These are phyloP conservation scores for Haplographium delicatum DNA, from an alignment of 495 filamentous ascomycete species.

Conservation along the genomic window DNA sequence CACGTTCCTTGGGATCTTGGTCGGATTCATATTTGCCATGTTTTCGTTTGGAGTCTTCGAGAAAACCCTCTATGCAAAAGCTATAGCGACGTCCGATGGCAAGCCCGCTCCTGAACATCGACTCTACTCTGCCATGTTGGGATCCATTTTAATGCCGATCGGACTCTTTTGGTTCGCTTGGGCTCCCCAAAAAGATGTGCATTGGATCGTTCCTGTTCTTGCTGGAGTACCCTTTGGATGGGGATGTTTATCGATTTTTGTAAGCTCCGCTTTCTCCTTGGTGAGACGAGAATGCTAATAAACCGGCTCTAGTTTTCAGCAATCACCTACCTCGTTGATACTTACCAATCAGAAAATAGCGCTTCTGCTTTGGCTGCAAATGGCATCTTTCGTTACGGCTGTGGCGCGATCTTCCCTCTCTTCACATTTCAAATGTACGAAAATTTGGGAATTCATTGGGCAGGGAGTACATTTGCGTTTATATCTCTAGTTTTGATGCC, in stretches of 20 bases:
- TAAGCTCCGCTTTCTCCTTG: neutral
- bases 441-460: conserved; percentile 77
- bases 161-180: conserved; percentile 22
- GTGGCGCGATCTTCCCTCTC: conserved; percentile 80
- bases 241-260: conserved; percentile 18
- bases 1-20: conserved; percentile 18
- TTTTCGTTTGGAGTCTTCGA: conserved; percentile 17
- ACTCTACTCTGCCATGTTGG: conserved; percentile 22
- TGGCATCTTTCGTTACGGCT: conserved; percentile 57
- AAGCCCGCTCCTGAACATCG: conserved; percentile 20
- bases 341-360: conserved; percentile 37
- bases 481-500: conserved; percentile 69
- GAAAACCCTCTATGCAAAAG: conserved; percentile 15
- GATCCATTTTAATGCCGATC: conserved; percentile 18
- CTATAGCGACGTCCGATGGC: conserved; percentile 3
- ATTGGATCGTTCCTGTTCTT: conserved; percentile 20
- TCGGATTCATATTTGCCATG: conserved; percentile 19
- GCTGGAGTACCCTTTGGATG: conserved; percentile 24
- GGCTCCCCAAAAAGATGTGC: conserved; percentile 8
- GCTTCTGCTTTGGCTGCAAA: conserved; percentile 77
- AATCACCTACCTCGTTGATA: conserved; percentile 19
- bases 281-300: neutral
- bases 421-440: conserved; percentile 76
- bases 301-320: conserved; percentile 9
- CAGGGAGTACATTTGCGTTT: conserved; percentile 70